Percentiles rank a stretch among this genome's conserved stretches.
These are phyloP conservation scores for Arachis hypogaea DNA, from an alignment of 306 rosid species.

Conservation along the genomic window DNA sequence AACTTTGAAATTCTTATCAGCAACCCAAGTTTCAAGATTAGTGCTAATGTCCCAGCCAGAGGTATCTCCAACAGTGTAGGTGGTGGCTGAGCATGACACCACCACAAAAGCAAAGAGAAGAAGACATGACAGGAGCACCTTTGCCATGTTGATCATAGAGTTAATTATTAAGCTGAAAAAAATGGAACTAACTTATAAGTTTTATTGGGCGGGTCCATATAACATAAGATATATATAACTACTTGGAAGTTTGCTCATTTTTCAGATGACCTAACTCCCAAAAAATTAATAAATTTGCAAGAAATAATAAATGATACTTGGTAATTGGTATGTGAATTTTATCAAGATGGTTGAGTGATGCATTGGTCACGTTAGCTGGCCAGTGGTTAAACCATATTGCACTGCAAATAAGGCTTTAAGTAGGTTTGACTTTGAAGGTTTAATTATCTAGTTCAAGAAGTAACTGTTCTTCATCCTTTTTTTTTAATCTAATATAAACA, in stretches of 20 bases:
- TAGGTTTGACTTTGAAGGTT: conserved; percentile 41
- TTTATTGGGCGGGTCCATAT: neutral
- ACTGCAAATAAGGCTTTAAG: conserved; percentile 29
- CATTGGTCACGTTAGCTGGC: conserved; percentile 37
- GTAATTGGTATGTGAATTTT: neutral
- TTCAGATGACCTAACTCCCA: conserved; percentile 69
- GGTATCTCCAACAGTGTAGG: conserved; percentile 72
- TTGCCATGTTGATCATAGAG: conserved; percentile 52
- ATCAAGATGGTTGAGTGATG: conserved; percentile 11
- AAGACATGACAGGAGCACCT: conserved; percentile 35
- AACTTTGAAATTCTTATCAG: conserved; percentile 55
- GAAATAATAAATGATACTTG: neutral
- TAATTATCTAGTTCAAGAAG: neutral
- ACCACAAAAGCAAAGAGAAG: conserved; percentile 44
- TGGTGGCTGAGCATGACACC: conserved; percentile 59
- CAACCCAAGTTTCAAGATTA: conserved; percentile 68
- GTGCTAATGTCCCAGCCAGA: conserved; percentile 97
- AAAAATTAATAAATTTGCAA: neutral
- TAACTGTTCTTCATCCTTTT: neutral
- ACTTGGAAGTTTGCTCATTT: conserved; percentile 27
- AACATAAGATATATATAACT: conserved; percentile 33
- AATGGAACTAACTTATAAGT: conserved; percentile 1
- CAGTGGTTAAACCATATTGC: conserved; percentile 61
- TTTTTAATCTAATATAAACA: neutral
- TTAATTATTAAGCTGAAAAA: no score